A percentile compares a stretch with the other conserved stretches of the same genome.
Evolutionary conservation across 2,329 filamentous ascomycete species (phyloP).

Genomic region (Fusarium dlaminii): DNA sequence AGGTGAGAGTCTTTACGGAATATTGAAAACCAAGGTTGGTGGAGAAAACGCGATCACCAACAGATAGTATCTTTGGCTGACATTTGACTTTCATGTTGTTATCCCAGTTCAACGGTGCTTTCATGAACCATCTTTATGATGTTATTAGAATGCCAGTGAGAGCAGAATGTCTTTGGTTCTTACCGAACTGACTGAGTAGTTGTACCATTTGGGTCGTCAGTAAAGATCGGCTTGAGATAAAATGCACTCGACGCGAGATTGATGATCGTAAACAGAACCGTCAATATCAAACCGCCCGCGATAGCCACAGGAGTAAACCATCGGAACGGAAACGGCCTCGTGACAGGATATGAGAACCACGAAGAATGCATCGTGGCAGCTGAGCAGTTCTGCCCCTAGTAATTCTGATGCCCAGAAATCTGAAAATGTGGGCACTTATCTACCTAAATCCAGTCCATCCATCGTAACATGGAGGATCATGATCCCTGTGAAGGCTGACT

Average conservation of each 20-base stretch:
- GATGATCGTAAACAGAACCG: slow-evolving; percentile 4
- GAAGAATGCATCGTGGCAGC: slow-evolving; percentile 9
- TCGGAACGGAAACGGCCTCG: slow-evolving; percentile 18
- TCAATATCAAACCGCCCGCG: neutral
- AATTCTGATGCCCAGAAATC: neutral
- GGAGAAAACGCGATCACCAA: slow-evolving; percentile 24
- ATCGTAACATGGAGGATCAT: neutral
- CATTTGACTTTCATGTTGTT: slow-evolving; percentile 3
- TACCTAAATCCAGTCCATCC: neutral
- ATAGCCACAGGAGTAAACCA: slow-evolving; percentile 22
- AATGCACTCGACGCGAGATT: slow-evolving; percentile 26
- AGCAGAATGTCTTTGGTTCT: neutral
- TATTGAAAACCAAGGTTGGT: slow-evolving; percentile 6
- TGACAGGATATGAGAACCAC: slow-evolving; percentile 19
- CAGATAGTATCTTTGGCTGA: slow-evolving; percentile 12
- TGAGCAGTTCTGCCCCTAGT: neutral
- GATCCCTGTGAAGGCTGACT: neutral
- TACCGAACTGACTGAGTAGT: neutral
- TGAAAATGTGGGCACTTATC: neutral
- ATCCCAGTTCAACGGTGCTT: slow-evolving; percentile 19
- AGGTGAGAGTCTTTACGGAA: slow-evolving; percentile 4
- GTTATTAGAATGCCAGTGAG: neutral
- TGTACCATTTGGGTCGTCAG: slow-evolving; percentile 15
- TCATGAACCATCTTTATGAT: slow-evolving; percentile 9
- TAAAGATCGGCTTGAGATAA: slow-evolving; percentile 12